A percentile compares a stretch with the other conserved stretches of the same genome.
These are phyloP conservation scores for Podospora pseudopauciseta DNA, from an alignment of 495 filamentous ascomycete genomes.

Conservation along the genomic window DNA sequence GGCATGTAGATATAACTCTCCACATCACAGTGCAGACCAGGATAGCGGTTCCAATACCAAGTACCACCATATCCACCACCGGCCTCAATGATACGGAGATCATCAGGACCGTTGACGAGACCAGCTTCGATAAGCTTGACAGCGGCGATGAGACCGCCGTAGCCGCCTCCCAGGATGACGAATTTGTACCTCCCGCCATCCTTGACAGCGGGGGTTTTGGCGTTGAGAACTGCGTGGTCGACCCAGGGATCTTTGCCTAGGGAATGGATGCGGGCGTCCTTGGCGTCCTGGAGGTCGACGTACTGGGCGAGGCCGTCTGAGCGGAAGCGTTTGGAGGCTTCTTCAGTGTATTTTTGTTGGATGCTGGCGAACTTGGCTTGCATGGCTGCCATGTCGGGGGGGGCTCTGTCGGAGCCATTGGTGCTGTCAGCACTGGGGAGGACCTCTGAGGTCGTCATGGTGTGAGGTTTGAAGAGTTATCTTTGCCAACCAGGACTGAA, in stretches of 20 bases:
- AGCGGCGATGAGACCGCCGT: slow-evolving; percentile 47
- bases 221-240: slow-evolving; percentile 41
- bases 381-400: neutral
- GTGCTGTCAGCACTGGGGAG: neutral
- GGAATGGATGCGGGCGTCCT: slow-evolving; percentile 31
- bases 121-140: slow-evolving; percentile 50
- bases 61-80: slow-evolving; percentile 53
- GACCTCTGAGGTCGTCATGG: neutral
- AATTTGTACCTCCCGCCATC: slow-evolving; percentile 40
- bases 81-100: slow-evolving; percentile 49
- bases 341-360: slow-evolving; percentile 42
- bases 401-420: no score
- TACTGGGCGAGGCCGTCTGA: slow-evolving; percentile 42
- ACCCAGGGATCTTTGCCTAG: slow-evolving; percentile 46
- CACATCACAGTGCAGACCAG: slow-evolving; percentile 49
- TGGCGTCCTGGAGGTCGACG: slow-evolving; percentile 33
- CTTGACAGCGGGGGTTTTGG: slow-evolving; percentile 20
- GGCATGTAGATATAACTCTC: slow-evolving; percentile 55
- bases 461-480: neutral
- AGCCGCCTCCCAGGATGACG: slow-evolving; percentile 51
- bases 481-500: neutral
- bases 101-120: slow-evolving; percentile 32
- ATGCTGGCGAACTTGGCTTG: slow-evolving; percentile 26
- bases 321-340: slow-evolving; percentile 48
- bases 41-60: slow-evolving; percentile 58